Evolutionary conservation across 2,329 filamentous ascomycete genomes (phyloP), one percentile per base, ranked within the genome.

Genomic region (Thyridium curvatum): DNA sequence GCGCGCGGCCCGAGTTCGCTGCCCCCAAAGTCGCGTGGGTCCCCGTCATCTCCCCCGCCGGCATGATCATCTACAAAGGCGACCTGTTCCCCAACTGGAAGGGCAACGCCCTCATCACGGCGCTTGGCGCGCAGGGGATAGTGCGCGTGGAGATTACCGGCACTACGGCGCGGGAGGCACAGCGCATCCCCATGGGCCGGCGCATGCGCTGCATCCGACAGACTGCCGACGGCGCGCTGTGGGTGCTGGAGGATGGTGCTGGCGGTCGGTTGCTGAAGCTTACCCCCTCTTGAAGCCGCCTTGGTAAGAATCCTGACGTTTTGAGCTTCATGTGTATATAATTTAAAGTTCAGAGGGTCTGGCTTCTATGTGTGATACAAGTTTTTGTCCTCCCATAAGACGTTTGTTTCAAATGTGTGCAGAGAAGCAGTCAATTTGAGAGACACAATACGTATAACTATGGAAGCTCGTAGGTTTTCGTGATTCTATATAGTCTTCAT

Each of bases 51-150:
- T 59, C 56, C 32, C 56, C 56, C 8, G 53, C 49, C 44, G 48
- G 55, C 46, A 33, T 59, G 47, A 53, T 59, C 46, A 53, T 58
- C 48, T 59, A 59, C 51, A 59, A 58, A 47, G 56, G 56, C 41
- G 35, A 47, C 45, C 48, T 59, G 44, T 59, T 59, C 36, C 32
- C 54, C 45, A 46, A 39, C 44, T 59, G 54, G 54, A 58, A 42
- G 48, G 55, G 55, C 48, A 56, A 58, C 38, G 54, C 52, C 40
- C 49, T 59, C 43, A 58, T 59, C 49, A 49, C 43, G 40, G 48
- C 49, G 36, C 54, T 58, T 44, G 46, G 47, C 43, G 42, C 54
- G 3, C 49, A 52, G 35, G 37, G 36, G 8, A 39, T 59, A 12
- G 56, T 59, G 36, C 53, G 56, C 43, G 56, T 49, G 41, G 48